These are phyloP conservation scores for Zopfia rhizophila DNA, from an alignment of 2,329 filamentous ascomycete species.

Conservation along the genomic window DNA sequence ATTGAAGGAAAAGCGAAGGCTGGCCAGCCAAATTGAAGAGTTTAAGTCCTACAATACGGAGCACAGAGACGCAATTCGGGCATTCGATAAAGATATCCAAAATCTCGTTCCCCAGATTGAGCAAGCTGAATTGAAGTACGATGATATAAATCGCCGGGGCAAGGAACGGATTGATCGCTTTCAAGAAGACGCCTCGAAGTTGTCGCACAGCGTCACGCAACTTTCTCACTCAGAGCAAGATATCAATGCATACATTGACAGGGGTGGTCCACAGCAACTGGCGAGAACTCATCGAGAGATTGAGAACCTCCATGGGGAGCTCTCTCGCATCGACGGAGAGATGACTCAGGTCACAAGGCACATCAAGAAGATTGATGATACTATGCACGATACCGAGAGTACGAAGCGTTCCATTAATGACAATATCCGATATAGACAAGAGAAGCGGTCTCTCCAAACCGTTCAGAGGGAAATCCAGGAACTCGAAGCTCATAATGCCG, in stretches of 20 bases:
- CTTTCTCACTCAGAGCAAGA: constrained; percentile 79
- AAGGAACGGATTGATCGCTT: constrained; percentile 77
- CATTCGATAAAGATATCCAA: constrained; percentile 77
- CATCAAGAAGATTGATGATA: constrained; percentile 80
- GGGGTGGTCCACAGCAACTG: constrained; percentile 78
- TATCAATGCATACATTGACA: constrained; percentile 81
- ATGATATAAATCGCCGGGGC: constrained; percentile 78
- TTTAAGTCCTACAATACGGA: constrained; percentile 74
- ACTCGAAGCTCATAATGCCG: constrained; percentile 81
- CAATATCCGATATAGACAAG: constrained; percentile 86
- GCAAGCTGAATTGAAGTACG: constrained; percentile 78
- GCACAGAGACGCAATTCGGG: constrained; percentile 75
- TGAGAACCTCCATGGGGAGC: constrained; percentile 71
- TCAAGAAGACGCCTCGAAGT: constrained; percentile 74
- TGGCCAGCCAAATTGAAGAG: constrained; percentile 77
- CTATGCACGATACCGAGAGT: constrained; percentile 80
- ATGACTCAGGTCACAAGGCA: constrained; percentile 73
- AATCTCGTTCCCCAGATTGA: constrained; percentile 78
- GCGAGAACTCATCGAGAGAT: constrained; percentile 76
- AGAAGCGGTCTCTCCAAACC: constrained; percentile 72
- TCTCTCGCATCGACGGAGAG: constrained; percentile 73
- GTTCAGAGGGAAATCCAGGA: constrained; percentile 76
- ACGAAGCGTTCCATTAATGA: constrained; percentile 89
- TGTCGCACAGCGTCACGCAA: constrained; percentile 80
- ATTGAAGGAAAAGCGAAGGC: constrained; percentile 80